Conservation (phyloP, 2,329 filamentous ascomycete species). For the Hymenoscyphus fructigenus region DNA sequence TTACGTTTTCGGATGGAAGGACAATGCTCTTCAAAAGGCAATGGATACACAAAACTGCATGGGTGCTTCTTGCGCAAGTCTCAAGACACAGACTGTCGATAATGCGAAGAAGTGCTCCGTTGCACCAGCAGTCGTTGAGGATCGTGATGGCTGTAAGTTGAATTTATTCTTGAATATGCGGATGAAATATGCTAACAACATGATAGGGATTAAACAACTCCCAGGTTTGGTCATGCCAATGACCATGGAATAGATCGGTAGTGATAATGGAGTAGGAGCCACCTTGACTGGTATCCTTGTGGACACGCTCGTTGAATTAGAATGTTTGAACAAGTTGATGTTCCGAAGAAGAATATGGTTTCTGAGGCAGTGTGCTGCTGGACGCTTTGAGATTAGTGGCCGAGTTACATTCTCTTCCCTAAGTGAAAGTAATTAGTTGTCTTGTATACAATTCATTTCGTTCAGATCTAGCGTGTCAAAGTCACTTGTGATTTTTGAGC, state of each 20-base stretch:
- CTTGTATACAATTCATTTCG: slow-evolving; percentile 8
- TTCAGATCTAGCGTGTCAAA: neutral
- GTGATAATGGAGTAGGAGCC: neutral
- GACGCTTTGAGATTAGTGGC: slow-evolving; percentile 3
- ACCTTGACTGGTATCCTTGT: neutral
- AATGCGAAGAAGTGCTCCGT: slow-evolving; percentile 13
- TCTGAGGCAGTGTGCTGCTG: neutral
- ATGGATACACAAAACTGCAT: slow-evolving; percentile 48
- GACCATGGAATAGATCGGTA: neutral
- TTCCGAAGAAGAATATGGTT: slow-evolving; percentile 3
- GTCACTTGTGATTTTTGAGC: neutral
- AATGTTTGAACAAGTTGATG: slow-evolving; percentile 6
- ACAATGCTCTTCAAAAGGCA: slow-evolving; percentile 48
- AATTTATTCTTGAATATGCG: neutral
- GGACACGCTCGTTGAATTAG: slow-evolving; percentile 10
- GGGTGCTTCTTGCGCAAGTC: slow-evolving; percentile 45
- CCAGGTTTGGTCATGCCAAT: slow-evolving; percentile 8
- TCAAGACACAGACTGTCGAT: slow-evolving; percentile 42
- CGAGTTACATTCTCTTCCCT: slow-evolving; percentile 6
- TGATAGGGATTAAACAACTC: slow-evolving; percentile 8
- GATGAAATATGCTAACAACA: neutral
- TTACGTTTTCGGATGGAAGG: slow-evolving; percentile 53
- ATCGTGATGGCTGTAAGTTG: slow-evolving; percentile 17
- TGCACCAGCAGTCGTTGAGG: slow-evolving; percentile 7
- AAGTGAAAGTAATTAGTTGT: slow-evolving; percentile 9